phyloP scores from a whole-genome alignment of 2,329 filamentous ascomycete genomes.

The Diaporthe ilicicola region DNA sequence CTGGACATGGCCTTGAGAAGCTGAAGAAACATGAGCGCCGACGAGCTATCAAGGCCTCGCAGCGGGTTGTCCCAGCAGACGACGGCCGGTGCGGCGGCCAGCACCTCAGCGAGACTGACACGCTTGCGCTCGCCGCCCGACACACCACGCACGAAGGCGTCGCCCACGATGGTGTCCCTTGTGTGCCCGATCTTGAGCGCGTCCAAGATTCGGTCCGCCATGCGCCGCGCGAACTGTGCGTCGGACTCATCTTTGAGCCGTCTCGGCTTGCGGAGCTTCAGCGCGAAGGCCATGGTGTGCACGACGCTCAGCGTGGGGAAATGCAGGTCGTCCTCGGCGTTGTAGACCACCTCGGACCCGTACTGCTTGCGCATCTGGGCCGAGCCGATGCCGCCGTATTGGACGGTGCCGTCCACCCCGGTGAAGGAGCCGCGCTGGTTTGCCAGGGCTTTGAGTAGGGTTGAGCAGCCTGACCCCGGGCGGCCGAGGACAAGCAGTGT shows the following conservation, averaged over 20 bases:
- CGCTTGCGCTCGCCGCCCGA: constrained; percentile 67
- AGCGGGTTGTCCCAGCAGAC: constrained; percentile 1
- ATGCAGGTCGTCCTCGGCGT: constrained; percentile 64
- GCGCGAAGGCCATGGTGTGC: constrained; percentile 72
- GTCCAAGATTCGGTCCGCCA: neutral
- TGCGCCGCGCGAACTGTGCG: neutral
- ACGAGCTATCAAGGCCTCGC: neutral
- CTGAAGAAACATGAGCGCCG: neutral
- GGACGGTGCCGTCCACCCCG: constrained; percentile 39
- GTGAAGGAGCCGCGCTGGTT: constrained; percentile 42
- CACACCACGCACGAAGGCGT: constrained; percentile 64
- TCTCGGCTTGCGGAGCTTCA: constrained; percentile 40
- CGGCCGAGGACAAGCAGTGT: constrained; percentile 43
- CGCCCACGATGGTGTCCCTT: constrained; percentile 46
- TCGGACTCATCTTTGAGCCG: neutral
- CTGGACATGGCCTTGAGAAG: neutral
- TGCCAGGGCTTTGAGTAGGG: constrained; percentile 42
- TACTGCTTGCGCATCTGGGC: constrained; percentile 35
- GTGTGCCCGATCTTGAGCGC: constrained; percentile 30
- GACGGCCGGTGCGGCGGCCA: neutral
- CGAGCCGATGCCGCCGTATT: constrained; percentile 40
- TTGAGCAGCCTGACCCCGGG: constrained; percentile 44
- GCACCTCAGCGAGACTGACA: constrained; percentile 42
- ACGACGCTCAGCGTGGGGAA: constrained; percentile 75
- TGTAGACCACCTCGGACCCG: constrained; percentile 43